Evolutionary conservation across 495 filamentous ascomycete genomes (phyloP), one percentile per base, ranked within the genome.

Genomic region (Penicillium flavigenum): DNA sequence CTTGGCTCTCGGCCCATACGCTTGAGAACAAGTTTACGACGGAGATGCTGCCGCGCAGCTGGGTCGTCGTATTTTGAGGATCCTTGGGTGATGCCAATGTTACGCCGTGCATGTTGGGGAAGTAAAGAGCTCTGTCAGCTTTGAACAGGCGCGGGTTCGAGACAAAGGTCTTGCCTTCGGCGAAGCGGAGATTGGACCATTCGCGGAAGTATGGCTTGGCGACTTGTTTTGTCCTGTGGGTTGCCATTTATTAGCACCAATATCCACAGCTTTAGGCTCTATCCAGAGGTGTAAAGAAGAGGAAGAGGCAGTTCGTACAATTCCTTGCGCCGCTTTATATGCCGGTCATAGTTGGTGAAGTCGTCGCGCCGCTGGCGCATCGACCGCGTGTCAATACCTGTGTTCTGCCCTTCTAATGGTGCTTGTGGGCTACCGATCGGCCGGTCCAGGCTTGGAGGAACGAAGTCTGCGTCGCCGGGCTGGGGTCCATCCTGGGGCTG

Each of bases 171-270:
- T 98, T 98, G 64, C 94, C 94, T 59, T 90, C 81, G 73, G 88
- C 81, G 65, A 88, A 82, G 5, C 85, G 81, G 76, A 97, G 80
- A 71, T 90, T 90, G 51, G 80, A 80, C 87, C 90, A 95, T 82
- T 98, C 92, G 63, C 89, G 86, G 80, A 96, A 98, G 70, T 98
- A 98, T 24, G 91, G 90, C 57, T 87, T 89, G 12, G 83, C 72
- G 60, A 93, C 82, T 72, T 78, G 79, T 63, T 66, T 67, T 16
- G 75, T 81, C 56, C 80, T 83, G 53, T 59, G 24, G 32, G 14
- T 48, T 38, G 34, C 8, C n/a, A 43, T 32, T 47, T 1, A 16
- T 62, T 54, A 64, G 46, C 16, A 44, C 49, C 24, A 27, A 11
- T 36, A 16, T 5, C 47, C 1, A 24, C 24, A 2, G 36, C 14